These are phyloP conservation scores for Trichoderma asperellum DNA, from an alignment of 2,329 filamentous ascomycete species.

Conservation along the genomic window DNA sequence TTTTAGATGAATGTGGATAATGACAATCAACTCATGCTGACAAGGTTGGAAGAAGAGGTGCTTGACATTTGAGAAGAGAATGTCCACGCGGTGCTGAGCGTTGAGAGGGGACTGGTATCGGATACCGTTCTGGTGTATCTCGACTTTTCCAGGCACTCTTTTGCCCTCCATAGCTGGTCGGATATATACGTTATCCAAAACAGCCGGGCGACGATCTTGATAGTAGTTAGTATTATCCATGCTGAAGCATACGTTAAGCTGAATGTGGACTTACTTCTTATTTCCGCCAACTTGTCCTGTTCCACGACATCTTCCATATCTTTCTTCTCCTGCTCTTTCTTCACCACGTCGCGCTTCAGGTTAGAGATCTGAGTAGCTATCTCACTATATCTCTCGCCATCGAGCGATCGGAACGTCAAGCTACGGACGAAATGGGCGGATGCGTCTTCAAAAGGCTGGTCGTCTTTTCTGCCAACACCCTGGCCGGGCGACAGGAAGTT, in stretches of 20 bases:
- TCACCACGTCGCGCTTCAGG: conserved; percentile 88
- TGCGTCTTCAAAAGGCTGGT: conserved; percentile 96
- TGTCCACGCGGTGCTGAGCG: conserved; percentile 82
- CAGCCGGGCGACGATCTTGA: conserved; percentile 83
- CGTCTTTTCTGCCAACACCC: conserved; percentile 94
- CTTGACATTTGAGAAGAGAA: conserved; percentile 97
- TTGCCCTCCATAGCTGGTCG: conserved; percentile 96
- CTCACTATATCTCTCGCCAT: conserved; percentile 85
- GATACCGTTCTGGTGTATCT: conserved; percentile 99
- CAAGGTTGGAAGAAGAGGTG: conserved; percentile 99
- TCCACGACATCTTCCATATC: conserved; percentile 99
- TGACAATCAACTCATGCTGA: conserved; percentile 92
- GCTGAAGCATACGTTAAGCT: neutral
- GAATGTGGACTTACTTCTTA: conserved; percentile 69
- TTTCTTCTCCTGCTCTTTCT: conserved; percentile 98
- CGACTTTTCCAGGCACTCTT: conserved; percentile 90
- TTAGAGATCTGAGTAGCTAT: conserved; percentile 94
- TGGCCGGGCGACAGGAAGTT: conserved; percentile 97
- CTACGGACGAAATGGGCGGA: conserved; percentile 95
- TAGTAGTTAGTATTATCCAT: conserved; percentile 44
- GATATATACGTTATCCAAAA: conserved; percentile 93
- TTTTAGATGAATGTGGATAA: conserved; percentile 97
- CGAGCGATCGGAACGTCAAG: conserved; percentile 89
- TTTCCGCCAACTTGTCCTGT: conserved; percentile 95
- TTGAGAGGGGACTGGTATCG: conserved; percentile 85